Conservation (phyloP, 345 rosid genomes). For the Ceriops decandra region DNA sequence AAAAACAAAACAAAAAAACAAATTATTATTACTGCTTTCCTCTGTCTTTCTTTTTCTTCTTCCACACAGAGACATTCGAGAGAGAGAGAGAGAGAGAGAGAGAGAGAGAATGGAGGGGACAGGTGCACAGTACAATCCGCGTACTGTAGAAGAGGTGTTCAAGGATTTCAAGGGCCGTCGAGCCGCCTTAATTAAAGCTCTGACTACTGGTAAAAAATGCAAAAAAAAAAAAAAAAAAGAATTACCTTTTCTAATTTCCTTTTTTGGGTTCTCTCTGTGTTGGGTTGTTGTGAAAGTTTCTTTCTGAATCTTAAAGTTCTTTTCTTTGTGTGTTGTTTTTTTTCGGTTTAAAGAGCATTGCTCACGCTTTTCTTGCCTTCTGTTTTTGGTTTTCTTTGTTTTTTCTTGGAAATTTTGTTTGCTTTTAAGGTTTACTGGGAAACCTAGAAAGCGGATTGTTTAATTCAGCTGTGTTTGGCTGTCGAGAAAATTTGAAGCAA, state of each 20-base stretch:
- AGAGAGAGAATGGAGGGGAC: conserved; percentile 13
- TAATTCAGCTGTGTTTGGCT: no score
- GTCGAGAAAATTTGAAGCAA: no score
- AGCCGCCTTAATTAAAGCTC: conserved; percentile 20
- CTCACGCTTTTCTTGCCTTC: no score
- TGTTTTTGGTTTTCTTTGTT: no score
- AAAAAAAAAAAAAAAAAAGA: no score
- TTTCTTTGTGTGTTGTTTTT: no score
- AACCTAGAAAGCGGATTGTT: no score
- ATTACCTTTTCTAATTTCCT: background rate
- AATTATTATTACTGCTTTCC: background rate
- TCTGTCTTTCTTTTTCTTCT: background rate
- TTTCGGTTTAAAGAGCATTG: no score
- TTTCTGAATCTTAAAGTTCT: no score
- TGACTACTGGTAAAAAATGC: conserved; percentile 17
- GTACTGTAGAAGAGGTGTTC: conserved; percentile 30
- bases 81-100: conserved; percentile 1
- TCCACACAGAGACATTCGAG: background rate
- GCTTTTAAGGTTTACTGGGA: background rate
- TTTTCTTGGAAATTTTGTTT: background rate
- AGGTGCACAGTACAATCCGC: conserved; percentile 19
- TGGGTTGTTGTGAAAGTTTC: background rate
- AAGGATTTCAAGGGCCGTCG: conserved; percentile 26
- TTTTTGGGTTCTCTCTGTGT: background rate
- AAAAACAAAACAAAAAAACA: no score